Conservation (phyloP, 1,284 basidiomycete genomes). For the Xanthoconium separans region DNA sequence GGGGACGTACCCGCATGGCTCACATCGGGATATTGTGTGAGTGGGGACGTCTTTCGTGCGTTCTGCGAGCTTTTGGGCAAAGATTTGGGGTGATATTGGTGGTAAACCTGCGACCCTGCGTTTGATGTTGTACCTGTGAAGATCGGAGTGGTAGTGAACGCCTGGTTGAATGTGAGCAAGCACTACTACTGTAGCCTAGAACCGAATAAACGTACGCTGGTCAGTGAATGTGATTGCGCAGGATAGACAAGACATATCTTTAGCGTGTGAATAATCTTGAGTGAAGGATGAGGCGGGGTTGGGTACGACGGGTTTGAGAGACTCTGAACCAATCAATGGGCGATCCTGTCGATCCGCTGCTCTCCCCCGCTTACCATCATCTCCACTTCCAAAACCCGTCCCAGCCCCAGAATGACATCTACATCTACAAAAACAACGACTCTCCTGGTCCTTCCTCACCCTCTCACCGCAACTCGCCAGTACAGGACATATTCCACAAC, state of each 20-base stretch:
- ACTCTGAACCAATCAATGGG: slow-evolving; percentile 51
- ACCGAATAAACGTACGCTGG: slow-evolving; percentile 59
- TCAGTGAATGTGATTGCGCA: slow-evolving; percentile 91
- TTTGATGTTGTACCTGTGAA: slow-evolving; percentile 99
- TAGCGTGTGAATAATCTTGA: slow-evolving; percentile 1
- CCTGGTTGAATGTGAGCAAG: slow-evolving; percentile 43
- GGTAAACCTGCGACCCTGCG: slow-evolving; percentile 90
- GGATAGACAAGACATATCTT: slow-evolving; percentile 78
- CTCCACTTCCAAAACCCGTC: slow-evolving; percentile 37
- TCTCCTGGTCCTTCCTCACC: slow-evolving; percentile 30
- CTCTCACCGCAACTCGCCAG: slow-evolving; percentile 26
- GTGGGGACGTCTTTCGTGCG: slow-evolving; percentile 68
- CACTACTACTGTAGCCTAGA: no score
- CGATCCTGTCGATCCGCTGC: slow-evolving; percentile 65
- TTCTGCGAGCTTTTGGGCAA: slow-evolving; percentile 91
- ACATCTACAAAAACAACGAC: slow-evolving; percentile 28
- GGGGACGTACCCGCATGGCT: slow-evolving; percentile 73
- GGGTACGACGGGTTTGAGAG: slow-evolving; percentile 24
- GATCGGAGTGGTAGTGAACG: slow-evolving; percentile 90
- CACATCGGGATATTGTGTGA: slow-evolving; percentile 64
- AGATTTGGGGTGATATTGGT: slow-evolving; percentile 83
- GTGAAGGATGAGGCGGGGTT: background rate
- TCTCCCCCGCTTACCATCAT: slow-evolving; percentile 59
- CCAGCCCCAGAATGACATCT: slow-evolving; percentile 29
- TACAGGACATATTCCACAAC: slow-evolving; percentile 33